These are phyloP conservation scores for Sporothrix curviconia DNA, from an alignment of 2,329 filamentous ascomycete genomes.

Conservation along the genomic window DNA sequence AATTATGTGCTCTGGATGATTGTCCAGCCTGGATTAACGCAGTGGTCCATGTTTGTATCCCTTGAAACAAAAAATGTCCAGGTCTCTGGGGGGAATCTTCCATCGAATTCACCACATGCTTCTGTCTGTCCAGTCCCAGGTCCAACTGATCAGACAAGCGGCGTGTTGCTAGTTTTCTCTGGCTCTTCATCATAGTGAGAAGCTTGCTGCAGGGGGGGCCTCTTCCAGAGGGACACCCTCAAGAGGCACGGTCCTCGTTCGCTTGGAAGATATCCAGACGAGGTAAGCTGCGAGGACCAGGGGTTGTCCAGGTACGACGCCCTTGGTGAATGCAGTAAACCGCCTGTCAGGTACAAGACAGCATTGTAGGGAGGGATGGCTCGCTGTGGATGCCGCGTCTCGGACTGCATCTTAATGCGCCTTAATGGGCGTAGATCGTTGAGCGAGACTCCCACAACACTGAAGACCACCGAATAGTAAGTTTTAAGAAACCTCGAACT, in stretches of 20 bases:
- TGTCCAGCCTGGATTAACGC: too few relatives aligned
- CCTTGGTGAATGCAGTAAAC: conserved; percentile 59
- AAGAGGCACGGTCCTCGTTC: conserved; percentile 3
- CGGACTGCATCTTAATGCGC: conserved; percentile 56
- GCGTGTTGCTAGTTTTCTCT: not conserved
- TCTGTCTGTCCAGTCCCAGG: not conserved
- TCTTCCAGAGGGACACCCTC: conserved; percentile 41
- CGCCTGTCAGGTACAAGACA: conserved; percentile 62
- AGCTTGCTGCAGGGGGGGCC: conserved; percentile 45
- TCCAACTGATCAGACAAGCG: conserved; percentile 8
- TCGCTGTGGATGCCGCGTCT: conserved; percentile 65
- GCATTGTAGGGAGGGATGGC: conserved; percentile 68
- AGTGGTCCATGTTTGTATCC: too few relatives aligned
- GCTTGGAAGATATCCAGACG: conserved; percentile 16
- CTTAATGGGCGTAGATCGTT: too few relatives aligned
- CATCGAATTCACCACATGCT: not conserved
- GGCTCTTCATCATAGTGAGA: conserved; percentile 24
- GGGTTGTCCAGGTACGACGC: conserved; percentile 49
- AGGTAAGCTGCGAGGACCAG: conserved; percentile 36
- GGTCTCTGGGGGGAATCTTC: too few relatives aligned
- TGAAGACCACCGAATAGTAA: too few relatives aligned
- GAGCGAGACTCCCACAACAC: too few relatives aligned
- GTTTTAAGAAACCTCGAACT: too few relatives aligned
- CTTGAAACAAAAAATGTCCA: not conserved
- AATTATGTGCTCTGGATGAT: too few relatives aligned